Conservation (phyloP, 1,139 yeast species). For the Pichia sp. region DNA sequence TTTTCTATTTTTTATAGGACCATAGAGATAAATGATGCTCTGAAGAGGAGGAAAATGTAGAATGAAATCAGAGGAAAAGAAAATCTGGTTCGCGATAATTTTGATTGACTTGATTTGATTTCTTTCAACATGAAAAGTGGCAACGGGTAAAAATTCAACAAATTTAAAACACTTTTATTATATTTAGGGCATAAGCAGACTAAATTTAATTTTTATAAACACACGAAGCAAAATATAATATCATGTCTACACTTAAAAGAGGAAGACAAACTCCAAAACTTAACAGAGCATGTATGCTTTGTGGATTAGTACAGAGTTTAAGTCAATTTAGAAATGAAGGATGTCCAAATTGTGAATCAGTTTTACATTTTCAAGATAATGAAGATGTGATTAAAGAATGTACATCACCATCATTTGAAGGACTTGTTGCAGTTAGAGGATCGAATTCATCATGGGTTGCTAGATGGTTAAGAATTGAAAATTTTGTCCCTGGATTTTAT, state of each 20-base stretch:
- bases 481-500: slow-evolving; percentile 82
- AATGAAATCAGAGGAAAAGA: no score
- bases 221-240: neutral
- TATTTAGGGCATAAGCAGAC: no score
- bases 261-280: slow-evolving; percentile 40
- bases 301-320: slow-evolving; percentile 84
- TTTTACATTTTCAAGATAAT: slow-evolving; percentile 62
- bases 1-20: no score
- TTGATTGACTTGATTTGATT: no score
- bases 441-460: slow-evolving; percentile 94
- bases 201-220: neutral
- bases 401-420: slow-evolving; percentile 96
- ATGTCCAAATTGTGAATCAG: slow-evolving; percentile 96
- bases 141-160: no score
- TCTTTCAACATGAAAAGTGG: no score
- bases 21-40: no score
- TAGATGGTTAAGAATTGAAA: slow-evolving; percentile 89
- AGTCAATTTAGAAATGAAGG: slow-evolving; percentile 70
- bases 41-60: no score
- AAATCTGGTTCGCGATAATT: no score
- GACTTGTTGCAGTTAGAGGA: slow-evolving; percentile 84
- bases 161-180: no score
- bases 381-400: slow-evolving; percentile 85
- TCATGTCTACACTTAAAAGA: slow-evolving; percentile 23
- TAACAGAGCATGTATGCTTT: slow-evolving; percentile 96